These are phyloP conservation scores for Ganoderma multipileum DNA, from an alignment of 1,284 basidiomycete species.

Conservation along the genomic window DNA sequence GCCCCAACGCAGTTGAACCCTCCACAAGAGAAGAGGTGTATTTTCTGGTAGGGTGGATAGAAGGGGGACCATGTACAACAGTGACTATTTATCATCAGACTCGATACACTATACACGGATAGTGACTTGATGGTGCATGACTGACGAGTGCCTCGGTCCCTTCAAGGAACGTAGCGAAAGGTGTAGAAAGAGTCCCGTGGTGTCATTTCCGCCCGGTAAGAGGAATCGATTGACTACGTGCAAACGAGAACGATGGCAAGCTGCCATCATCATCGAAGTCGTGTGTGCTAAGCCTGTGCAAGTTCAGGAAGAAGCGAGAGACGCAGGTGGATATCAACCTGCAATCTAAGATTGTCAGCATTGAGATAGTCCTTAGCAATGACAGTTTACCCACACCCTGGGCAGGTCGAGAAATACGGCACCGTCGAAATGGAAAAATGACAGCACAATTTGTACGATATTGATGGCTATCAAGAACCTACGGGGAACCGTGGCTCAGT, in stretches of 20 bases:
- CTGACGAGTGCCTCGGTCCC: too few species aligned
- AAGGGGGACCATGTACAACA: not conserved
- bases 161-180: not conserved
- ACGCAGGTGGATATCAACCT: not conserved
- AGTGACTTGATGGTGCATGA: not conserved
- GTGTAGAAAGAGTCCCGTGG: not conserved
- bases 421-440: not conserved
- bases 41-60: slow-evolving; percentile 61
- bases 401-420: not conserved
- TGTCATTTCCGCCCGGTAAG: not conserved
- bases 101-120: slow-evolving; percentile 1
- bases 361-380: not conserved
- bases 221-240: not conserved
- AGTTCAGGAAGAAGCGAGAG: slow-evolving; percentile 2
- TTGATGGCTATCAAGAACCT: not conserved
- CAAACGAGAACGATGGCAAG: not conserved
- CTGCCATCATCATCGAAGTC: not conserved
- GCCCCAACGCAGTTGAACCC: slow-evolving; percentile 63
- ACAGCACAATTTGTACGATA: not conserved
- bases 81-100: not conserved
- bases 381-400: not conserved
- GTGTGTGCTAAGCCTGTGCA: not conserved
- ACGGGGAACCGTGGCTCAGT: not conserved
- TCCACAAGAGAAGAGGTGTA: slow-evolving; percentile 67
- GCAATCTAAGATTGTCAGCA: not conserved